Percentiles rank a stretch among this genome's conserved stretches.
These are phyloP conservation scores for Lepraria neglecta DNA, from an alignment of 495 filamentous ascomycete genomes.

Conservation along the genomic window DNA sequence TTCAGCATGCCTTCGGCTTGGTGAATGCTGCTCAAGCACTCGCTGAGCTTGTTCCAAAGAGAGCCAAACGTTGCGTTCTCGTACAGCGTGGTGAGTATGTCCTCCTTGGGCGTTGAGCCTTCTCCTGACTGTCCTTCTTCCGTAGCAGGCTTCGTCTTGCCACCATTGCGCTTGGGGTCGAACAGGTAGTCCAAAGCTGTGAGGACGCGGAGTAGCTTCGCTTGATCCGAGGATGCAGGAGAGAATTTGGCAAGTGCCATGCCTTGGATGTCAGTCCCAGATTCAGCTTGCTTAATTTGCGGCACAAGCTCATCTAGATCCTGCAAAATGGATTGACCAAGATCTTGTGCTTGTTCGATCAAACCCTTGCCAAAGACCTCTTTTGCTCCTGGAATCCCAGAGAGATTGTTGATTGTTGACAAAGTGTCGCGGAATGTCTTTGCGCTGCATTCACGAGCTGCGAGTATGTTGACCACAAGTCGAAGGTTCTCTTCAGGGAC, in stretches of 20 bases:
- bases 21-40: constrained; percentile 80
- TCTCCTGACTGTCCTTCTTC: constrained; percentile 28
- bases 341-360: constrained; percentile 70
- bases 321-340: constrained; percentile 75
- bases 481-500: constrained; percentile 86
- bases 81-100: constrained; percentile 80
- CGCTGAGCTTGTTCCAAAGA: constrained; percentile 90
- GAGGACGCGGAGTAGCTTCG: constrained; percentile 86
- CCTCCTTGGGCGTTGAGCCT: constrained; percentile 35
- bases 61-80: constrained; percentile 82
- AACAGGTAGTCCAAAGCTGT: constrained; percentile 96
- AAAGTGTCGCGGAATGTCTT: constrained; percentile 96
- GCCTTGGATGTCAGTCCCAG: constrained; percentile 90
- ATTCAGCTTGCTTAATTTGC: constrained; percentile 78
- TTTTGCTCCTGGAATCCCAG: constrained; percentile 83
- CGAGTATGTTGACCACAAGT: constrained; percentile 90
- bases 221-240: constrained; percentile 88
- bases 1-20: constrained; percentile 92
- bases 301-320: constrained; percentile 83
- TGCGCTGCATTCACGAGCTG: constrained; percentile 89
- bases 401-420: constrained; percentile 95
- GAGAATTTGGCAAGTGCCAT: constrained; percentile 93
- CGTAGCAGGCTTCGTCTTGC: constrained; percentile 49
- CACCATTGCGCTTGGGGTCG: constrained; percentile 58
- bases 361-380: constrained; percentile 87